Evolutionary conservation across 176 grass and related monocot species (phyloP), one percentile per base, ranked within the genome.

Genomic region (Tuctoria greenei): DNA sequence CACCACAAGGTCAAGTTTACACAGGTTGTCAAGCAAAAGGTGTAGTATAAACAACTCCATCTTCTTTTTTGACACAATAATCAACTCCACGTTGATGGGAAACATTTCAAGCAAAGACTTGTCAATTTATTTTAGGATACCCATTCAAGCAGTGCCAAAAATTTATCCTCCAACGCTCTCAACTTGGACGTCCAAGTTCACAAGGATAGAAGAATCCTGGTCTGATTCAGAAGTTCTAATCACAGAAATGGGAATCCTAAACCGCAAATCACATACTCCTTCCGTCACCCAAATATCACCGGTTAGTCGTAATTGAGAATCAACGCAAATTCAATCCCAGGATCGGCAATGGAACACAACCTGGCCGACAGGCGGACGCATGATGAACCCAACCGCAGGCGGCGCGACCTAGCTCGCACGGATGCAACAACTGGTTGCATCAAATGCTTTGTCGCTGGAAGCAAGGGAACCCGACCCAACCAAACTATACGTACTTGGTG

Each of bases 401-500:
- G 27, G 47, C 62, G 4, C 38, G 17, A 44, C 38, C 28, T 9
- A 28, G 6, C 24, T 42, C 47, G 13, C 39, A 27, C 10, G 8
- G 27, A 76, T 64, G 57, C 49, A 21, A 41, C 12, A n/a, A 24
- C 50, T 25, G 16, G 24, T 20, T 11, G 4, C 14, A 64, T 0
- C 15, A 50, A 61, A 60, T 43, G 4, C 24, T 60, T 3, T 38
- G 18, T 44, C 7, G 11, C 16, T 1, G 20, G 46, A 12, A 17
- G 37, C 10, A 47, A 20, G 17, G 45, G 24, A 14, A 38, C 38
- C 31, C 37, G 6, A 52, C 41, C 9, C 15, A 18, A 5, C 34
- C 12, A 74, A 51, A 5, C 18, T 20, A 10, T 59, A 80, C 86
- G 4, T 88, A 88, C 86, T 42, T 88, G 63, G 64, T 20, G 57